Evolutionary conservation across 1,139 yeast genomes (phyloP).

Genomic region (Pichia sp.): DNA sequence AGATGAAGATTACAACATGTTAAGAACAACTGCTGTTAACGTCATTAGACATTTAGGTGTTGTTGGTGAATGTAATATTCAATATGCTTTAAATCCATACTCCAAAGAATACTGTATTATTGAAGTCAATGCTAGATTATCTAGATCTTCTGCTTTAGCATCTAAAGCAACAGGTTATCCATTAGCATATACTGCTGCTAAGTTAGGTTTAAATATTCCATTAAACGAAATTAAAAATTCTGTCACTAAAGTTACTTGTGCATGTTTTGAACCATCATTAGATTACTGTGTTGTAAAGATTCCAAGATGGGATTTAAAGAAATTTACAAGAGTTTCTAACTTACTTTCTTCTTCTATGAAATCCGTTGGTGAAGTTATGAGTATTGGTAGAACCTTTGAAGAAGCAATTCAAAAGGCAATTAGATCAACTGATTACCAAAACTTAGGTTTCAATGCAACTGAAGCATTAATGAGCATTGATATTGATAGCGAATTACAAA

Average conservation of each 20-base stretch:
- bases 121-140: constrained; percentile 96
- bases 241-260: constrained; percentile 91
- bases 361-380: constrained; percentile 98
- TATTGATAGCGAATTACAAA: constrained; percentile 82
- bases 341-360: constrained; percentile 92
- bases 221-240: constrained; percentile 88
- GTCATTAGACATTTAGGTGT: constrained; percentile 97
- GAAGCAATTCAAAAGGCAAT: constrained; percentile 98
- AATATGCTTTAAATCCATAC: constrained; percentile 91
- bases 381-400: constrained; percentile 95
- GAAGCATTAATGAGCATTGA: constrained; percentile 84
- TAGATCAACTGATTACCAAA: constrained; percentile 91
- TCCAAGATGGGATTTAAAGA: constrained; percentile 98
- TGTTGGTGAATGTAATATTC: constrained; percentile 99
- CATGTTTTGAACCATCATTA: constrained; percentile 96
- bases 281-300: constrained; percentile 97
- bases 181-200: constrained; percentile 96
- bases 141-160: constrained; percentile 96
- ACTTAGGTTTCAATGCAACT: constrained; percentile 87
- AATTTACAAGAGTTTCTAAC: constrained; percentile 88
- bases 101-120: constrained; percentile 94
- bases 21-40: constrained; percentile 95
- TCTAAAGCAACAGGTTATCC: constrained; percentile 99
- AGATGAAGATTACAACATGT: constrained; percentile 96
- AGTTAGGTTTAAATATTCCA: constrained; percentile 89